These are phyloP conservation scores for Pichia kluyveri DNA, from an alignment of 805 yeast genomes.

Conservation along the genomic window DNA sequence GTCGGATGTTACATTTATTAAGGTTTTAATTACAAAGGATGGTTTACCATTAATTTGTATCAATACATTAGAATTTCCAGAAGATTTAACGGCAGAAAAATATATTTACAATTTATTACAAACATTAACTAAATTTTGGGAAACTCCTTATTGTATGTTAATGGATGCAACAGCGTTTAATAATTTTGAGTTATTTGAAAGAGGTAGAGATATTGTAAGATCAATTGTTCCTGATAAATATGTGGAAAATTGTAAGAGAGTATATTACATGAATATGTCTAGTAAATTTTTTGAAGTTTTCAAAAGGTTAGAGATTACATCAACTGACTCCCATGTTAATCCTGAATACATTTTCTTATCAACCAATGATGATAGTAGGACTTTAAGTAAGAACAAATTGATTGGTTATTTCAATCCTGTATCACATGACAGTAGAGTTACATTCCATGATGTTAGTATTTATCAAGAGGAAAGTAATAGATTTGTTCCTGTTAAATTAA, in stretches of 20 bases:
- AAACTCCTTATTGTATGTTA: constrained; percentile 50
- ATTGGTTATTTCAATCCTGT: constrained; percentile 33
- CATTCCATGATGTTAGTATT: constrained; percentile 41
- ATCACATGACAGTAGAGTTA: constrained; percentile 41
- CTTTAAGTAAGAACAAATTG: constrained; percentile 37
- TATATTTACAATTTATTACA: constrained; percentile 55
- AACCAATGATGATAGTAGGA: constrained; percentile 35
- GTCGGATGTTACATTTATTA: constrained; percentile 40
- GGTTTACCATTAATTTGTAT: constrained; percentile 63
- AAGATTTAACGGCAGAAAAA: constrained; percentile 35
- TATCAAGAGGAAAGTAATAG: constrained; percentile 40
- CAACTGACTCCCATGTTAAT: background rate
- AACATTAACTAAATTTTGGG: constrained; percentile 63
- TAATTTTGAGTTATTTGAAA: constrained; percentile 8
- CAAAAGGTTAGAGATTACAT: constrained; percentile 7
- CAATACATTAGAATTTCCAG: constrained; percentile 30
- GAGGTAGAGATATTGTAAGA: constrained; percentile 11
- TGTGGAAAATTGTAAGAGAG: constrained; percentile 40
- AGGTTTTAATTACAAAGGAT: constrained; percentile 59
- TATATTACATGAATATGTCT: constrained; percentile 46
- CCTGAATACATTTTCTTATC: constrained; percentile 30
- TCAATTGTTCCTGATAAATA: constrained; percentile 41
- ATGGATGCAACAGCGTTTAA: constrained; percentile 60
- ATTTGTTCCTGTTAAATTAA: constrained; percentile 51
- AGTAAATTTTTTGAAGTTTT: constrained; percentile 14